These are phyloP conservation scores for Pseudogymnoascus sp. DNA, from an alignment of 2,329 filamentous ascomycete species.

Conservation along the genomic window DNA sequence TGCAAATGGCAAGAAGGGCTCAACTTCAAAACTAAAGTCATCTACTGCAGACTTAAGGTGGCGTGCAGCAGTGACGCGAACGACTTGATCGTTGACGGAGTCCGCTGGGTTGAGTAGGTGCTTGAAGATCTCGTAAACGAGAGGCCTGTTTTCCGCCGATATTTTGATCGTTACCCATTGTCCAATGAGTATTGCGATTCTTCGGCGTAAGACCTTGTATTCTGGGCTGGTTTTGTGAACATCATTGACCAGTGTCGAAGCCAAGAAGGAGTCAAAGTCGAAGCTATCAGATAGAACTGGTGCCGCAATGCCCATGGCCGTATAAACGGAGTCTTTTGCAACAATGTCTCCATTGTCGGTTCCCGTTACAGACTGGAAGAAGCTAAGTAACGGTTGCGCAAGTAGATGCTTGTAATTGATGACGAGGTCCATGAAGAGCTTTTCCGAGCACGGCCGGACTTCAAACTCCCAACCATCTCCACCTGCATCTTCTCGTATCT, in stretches of 20 bases:
- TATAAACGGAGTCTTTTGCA: conserved; percentile 90
- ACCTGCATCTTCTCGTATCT: conserved; percentile 77
- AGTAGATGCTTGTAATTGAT: conserved; percentile 81
- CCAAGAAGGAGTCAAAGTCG: conserved; percentile 76
- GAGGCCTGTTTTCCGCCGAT: conserved; percentile 55
- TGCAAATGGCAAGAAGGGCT: conserved; percentile 70
- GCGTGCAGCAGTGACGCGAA: conserved; percentile 81
- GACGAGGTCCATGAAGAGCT: conserved; percentile 84
- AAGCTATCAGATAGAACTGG: conserved; percentile 65
- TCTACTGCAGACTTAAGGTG: conserved; percentile 75
- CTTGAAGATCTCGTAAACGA: conserved; percentile 83
- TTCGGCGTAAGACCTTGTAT: conserved; percentile 76
- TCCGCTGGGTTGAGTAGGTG: conserved; percentile 76
- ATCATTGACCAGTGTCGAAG: conserved; percentile 68
- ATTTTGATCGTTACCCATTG: conserved; percentile 83
- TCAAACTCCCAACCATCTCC: conserved; percentile 87
- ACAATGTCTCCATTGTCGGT: conserved; percentile 54
- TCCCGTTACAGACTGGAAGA: conserved; percentile 72
- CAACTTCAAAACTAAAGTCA: conserved; percentile 72
- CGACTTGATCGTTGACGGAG: conserved; percentile 78
- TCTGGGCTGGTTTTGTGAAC: conserved; percentile 55
- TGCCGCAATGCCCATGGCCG: conserved; percentile 79
- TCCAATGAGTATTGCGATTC: conserved; percentile 80
- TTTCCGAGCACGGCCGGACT: conserved; percentile 85
- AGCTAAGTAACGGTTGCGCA: conserved; percentile 68